Base-by-base conservation (phyloP, 2,329 filamentous ascomycete genomes). In the Chaetomium sp. region DNA sequence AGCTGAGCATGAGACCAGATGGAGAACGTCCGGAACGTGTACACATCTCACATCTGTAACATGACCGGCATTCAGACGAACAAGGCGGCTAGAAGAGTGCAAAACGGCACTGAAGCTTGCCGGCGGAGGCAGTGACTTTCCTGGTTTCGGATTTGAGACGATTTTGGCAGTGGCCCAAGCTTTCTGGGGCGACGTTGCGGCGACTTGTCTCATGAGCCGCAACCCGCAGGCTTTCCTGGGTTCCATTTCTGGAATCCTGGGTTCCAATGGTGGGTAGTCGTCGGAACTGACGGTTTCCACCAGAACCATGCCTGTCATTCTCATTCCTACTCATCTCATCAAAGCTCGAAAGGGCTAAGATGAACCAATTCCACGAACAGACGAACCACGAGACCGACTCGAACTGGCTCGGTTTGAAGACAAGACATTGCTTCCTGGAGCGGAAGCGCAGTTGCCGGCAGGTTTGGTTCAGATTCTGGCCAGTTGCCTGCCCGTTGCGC, bases 31-130 rank as follows among this genome's bases (percentile, higher is more conserved):
- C 68, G 62, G 67, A 67, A 68, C 64, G 63, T 71, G 70, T n/a
- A n/a, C n/a, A n/a, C n/a, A n/a, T n/a, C n/a, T n/a, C n/a, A n/a
- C n/a, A n/a, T n/a, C n/a, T n/a, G n/a, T 69, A 66, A 69, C 70
- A 71, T 56, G 38, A 42, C 35, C 60, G 62, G 50, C 55, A 58
- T 62, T 63, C 62, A 62, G 66, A 65, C 59, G 67, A 65, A 57
- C n/a, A 62, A 55, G 38, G 57, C 65, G 62, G 63, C 38, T 62
- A 29, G 56, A 63, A 57, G 54, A 13, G 33, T 55, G 38, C 56
- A 53, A 71, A 68, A 70, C 69, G 69, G 70, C 64, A 60, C 35
- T 59, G 66, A 65, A 63, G 69, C 58, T 57, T 69, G 70, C 68
- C 68, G 65, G 62, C 56, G 54, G 35, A 49, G 33, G 63, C 61